phyloP scores from a whole-genome alignment of 176 grass and related monocot species.

The Oryza punctata region DNA sequence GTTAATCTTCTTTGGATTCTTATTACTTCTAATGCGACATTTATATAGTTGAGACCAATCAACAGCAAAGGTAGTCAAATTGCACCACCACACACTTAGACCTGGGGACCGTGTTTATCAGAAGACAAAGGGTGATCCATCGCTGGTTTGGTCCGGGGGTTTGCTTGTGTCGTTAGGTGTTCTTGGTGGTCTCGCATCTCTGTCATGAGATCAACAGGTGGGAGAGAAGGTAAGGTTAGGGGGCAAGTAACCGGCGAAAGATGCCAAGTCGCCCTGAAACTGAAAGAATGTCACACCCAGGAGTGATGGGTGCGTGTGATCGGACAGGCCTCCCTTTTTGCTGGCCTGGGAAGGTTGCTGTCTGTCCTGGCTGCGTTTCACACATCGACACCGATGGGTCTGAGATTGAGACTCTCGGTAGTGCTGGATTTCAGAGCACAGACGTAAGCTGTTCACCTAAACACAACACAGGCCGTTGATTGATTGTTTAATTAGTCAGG shows the following conservation, averaged over 20 bases:
- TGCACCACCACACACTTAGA: conserved; percentile 11
- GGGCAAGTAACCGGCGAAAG: conserved; percentile 7
- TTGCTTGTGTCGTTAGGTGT: conserved; percentile 48
- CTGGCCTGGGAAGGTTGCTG: not conserved
- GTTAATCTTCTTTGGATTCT: not conserved
- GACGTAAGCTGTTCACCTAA: conserved; percentile 12
- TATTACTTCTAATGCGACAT: not conserved
- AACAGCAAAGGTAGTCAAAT: not conserved
- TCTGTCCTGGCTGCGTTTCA: conserved; percentile 5
- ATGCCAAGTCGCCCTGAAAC: not conserved
- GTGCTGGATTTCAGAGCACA: not conserved
- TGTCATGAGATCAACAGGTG: conserved; percentile 27
- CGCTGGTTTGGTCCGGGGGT: not conserved
- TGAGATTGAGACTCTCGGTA: not conserved
- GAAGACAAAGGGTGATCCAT: conserved; percentile 39
- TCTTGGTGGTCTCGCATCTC: conserved; percentile 37
- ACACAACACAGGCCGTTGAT: not conserved
- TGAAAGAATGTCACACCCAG: conserved; percentile 7
- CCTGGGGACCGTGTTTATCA: conserved; percentile 9
- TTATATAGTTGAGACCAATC: not conserved
- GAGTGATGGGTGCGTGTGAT: conserved; percentile 1
- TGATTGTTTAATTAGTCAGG: not conserved
- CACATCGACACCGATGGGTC: conserved; percentile 21
- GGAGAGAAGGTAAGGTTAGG: not conserved
- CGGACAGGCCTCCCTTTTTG: conserved; percentile 19